A percentile compares a stretch with the other conserved stretches of the same genome.
Evolutionary conservation across 2,329 filamentous ascomycete species (phyloP).

Genomic region (Colletotrichum sp.): DNA sequence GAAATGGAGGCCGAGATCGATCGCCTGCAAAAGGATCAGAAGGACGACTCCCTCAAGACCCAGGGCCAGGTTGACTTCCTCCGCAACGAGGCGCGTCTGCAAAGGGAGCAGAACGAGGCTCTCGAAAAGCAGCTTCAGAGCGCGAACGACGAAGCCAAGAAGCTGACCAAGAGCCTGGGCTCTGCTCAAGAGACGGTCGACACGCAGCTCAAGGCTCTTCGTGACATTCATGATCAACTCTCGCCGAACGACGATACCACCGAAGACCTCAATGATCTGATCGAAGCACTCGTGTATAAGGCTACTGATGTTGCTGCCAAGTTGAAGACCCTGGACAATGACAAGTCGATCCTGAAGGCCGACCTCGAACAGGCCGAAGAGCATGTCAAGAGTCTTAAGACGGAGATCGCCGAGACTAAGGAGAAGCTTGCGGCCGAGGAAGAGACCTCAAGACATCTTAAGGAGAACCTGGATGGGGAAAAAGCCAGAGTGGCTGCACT

Average conservation of each 20-base stretch:
- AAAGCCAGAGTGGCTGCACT: conserved; percentile 59
- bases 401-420: conserved; percentile 59
- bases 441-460: conserved; percentile 53
- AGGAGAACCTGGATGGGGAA: conserved; percentile 58
- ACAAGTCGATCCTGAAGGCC: conserved; percentile 62
- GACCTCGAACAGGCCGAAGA: conserved; percentile 67
- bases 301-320: conserved; percentile 66
- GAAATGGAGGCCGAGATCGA: conserved; percentile 76
- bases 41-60: conserved; percentile 61
- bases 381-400: conserved; percentile 59
- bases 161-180: conserved; percentile 55
- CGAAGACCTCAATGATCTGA: conserved; percentile 60
- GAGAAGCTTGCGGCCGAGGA: conserved; percentile 59
- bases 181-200: conserved; percentile 56
- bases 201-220: conserved; percentile 58
- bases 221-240: conserved; percentile 64
- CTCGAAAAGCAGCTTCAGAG: conserved; percentile 62
- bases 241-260: conserved; percentile 58
- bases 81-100: conserved; percentile 63
- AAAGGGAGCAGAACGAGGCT: conserved; percentile 64
- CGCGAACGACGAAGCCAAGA: conserved; percentile 58
- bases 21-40: conserved; percentile 60
- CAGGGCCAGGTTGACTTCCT: conserved; percentile 69
- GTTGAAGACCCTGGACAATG: conserved; percentile 63
- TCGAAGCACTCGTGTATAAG: conserved; percentile 63